phyloP scores from a whole-genome alignment of 106 monocot genomes.

The Alisma plantagoaquatica region DNA sequence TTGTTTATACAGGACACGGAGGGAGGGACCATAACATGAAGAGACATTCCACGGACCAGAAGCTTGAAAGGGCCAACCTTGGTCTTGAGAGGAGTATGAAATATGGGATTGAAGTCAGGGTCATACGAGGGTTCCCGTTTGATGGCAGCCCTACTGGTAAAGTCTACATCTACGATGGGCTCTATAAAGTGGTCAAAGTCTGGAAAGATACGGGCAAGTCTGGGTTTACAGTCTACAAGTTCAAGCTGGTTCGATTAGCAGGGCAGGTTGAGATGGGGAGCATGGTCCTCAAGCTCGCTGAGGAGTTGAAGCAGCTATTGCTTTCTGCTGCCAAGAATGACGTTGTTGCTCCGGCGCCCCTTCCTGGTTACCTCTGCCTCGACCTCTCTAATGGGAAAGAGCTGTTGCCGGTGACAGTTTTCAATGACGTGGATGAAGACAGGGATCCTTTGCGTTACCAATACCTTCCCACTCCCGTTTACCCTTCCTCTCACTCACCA shows the following conservation, averaged over 20 bases:
- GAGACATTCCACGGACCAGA: constrained; percentile 5
- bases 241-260: constrained; percentile 8
- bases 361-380: constrained; percentile 41
- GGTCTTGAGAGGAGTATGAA: constrained; percentile 19
- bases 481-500: constrained; percentile 17
- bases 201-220: constrained; percentile 20
- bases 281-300: constrained; percentile 6
- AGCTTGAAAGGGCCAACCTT: constrained; percentile 12
- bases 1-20: constrained; percentile 22
- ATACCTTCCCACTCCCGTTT: constrained; percentile 40
- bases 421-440: constrained; percentile 73
- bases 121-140: constrained; percentile 14
- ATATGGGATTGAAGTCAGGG: constrained; percentile 21
- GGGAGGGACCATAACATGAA: constrained; percentile 4
- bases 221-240: constrained; percentile 18
- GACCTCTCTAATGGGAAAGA: constrained; percentile 69
- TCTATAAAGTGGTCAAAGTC: constrained; percentile 8
- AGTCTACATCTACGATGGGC: constrained; percentile 25
- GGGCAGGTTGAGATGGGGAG: constrained; percentile 19
- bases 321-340: no score
- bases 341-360: constrained; percentile 9
- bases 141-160: constrained; percentile 13
- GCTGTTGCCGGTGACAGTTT: constrained; percentile 40
- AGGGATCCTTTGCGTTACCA: constrained; percentile 53
- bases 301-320: constrained; percentile 37